Base-by-base conservation (phyloP, 2,329 filamentous ascomycete species). In the Cordyceps fumosorosea region DNA sequence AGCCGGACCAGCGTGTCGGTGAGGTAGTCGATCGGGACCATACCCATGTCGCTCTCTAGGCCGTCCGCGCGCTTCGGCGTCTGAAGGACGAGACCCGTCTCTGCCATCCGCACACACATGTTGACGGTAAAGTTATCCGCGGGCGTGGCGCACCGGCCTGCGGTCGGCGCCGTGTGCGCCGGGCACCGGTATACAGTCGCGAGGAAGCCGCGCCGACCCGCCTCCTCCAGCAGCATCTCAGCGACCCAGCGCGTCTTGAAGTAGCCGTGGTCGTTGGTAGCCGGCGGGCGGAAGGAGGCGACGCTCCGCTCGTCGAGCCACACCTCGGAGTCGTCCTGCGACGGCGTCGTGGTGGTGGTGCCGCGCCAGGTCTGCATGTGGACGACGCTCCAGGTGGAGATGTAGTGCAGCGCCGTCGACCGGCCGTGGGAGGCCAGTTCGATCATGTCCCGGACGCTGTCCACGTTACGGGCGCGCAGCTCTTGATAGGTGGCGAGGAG, bases 221-320 rank as follows among this genome's bases (percentile, higher is more conserved):
- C 69, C 63, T 68, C 65, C 54, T 56, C 57, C 16, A 70, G 64
- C 14, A 70, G 52, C 45, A 62, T 67, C 66, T 70, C 69, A 3
- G 68, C 65, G 14, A 68, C 69, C 69, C 69, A 69, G 18, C 67
- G 66, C 12, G 66, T 67, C 65, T 69, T 69, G 65, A 70, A 70
- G 64, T 69, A 70, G 18, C 68, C 69, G 14, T 64, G 64, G 34
- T 69, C 66, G 48, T 69, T 66, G 14, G 66, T 65, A 4, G 68
- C 62, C 1, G 69, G 68, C 11, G 68, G 67, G 22, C 62, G 56
- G 54, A 69, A 70, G 2, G 44, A n/a, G 56, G 69, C 67, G 12
- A 62, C 48, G 60, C 65, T 67, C 47, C 64, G 63, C 60, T 68
- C 65, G 51, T 69, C 67, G 3, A 47, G 56, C 18, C 63, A 66